Evolutionary conservation across 2,329 filamentous ascomycete genomes (phyloP).

Genomic region (Aspergillus ruber): DNA sequence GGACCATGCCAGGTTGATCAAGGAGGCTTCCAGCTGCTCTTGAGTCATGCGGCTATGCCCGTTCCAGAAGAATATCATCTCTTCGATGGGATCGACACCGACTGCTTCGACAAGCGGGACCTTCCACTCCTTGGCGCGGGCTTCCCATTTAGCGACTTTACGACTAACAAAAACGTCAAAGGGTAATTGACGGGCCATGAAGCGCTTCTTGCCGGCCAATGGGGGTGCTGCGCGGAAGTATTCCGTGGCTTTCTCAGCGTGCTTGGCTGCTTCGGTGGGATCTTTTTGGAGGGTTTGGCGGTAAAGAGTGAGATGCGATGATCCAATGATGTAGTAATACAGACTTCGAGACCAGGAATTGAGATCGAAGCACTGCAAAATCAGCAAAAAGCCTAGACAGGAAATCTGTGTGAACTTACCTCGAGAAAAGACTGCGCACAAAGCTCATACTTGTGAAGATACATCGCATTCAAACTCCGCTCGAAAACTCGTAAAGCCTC

Average conservation of each 20-base stretch:
- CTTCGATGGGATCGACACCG: conserved; percentile 71
- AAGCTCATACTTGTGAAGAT: conserved; percentile 66
- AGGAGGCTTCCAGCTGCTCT: conserved; percentile 57
- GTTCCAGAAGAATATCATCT: conserved; percentile 94
- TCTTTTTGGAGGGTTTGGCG: conserved; percentile 40
- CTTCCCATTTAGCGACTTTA: conserved; percentile 85
- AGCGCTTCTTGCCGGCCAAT: conserved; percentile 74
- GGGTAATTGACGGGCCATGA: conserved; percentile 83
- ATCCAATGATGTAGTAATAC: conserved; percentile 83
- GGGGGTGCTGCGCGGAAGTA: conserved; percentile 65
- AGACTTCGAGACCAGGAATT: conserved; percentile 88
- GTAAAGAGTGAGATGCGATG: conserved; percentile 74
- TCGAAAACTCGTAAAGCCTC: conserved; percentile 82
- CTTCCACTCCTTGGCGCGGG: conserved; percentile 60
- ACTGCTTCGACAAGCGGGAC: conserved; percentile 71
- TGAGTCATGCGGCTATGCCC: conserved; percentile 73
- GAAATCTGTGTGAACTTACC: conserved; percentile 25
- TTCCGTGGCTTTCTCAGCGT: conserved; percentile 61
- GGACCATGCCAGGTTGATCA: conserved; percentile 61
- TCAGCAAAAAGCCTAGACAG: conserved; percentile 2
- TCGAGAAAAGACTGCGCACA: conserved; percentile 69
- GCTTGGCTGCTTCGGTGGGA: conserved; percentile 43
- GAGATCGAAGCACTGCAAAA: conserved; percentile 58
- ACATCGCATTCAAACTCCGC: conserved; percentile 70
- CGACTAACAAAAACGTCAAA: conserved; percentile 80